Conservation (phyloP, 1,139 yeast genomes). For the Blastobotrys ciferrii region DNA sequence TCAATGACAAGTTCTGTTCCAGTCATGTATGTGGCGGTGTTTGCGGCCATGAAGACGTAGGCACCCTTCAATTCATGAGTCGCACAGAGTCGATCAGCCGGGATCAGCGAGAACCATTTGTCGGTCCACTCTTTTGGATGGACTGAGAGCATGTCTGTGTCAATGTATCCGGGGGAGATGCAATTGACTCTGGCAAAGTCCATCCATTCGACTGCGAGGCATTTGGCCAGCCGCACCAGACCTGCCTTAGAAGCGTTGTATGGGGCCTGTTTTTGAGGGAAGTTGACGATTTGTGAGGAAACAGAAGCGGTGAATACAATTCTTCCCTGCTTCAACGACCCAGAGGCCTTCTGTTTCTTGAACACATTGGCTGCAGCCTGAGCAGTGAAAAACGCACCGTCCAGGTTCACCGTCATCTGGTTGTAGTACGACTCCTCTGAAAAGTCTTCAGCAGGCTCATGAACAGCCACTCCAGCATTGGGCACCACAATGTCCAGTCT, state of each 20-base stretch:
- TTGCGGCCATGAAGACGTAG: constrained; percentile 71
- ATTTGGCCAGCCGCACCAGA: constrained; percentile 65
- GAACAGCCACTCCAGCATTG: constrained; percentile 60
- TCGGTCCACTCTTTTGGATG: constrained; percentile 23
- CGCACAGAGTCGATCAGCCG: constrained; percentile 50
- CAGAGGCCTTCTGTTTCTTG: constrained; percentile 50
- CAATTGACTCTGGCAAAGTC: constrained; percentile 73
- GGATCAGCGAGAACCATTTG: constrained; percentile 13
- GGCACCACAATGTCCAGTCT: constrained; percentile 73
- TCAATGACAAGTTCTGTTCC: constrained; percentile 76
- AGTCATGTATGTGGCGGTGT: constrained; percentile 76
- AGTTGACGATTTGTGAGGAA: constrained; percentile 78
- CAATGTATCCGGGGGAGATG: constrained; percentile 76
- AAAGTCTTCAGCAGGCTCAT: constrained; percentile 16
- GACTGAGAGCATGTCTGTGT: constrained; percentile 51
- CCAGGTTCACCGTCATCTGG: constrained; percentile 12
- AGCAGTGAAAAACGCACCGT: constrained; percentile 31
- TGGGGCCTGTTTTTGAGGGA: constrained; percentile 78
- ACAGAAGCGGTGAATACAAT: constrained; percentile 74
- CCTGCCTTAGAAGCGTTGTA: constrained; percentile 85
- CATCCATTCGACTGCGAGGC: constrained; percentile 84
- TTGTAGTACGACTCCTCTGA: constrained; percentile 11
- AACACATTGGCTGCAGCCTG: constrained; percentile 61
- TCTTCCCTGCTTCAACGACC: constrained; percentile 42
- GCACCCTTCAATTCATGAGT: constrained; percentile 80